Evolutionary conservation across 2,329 filamentous ascomycete species (phyloP), one percentile per base, ranked within the genome.

Genomic region (Calcarisporium arbuscula): DNA sequence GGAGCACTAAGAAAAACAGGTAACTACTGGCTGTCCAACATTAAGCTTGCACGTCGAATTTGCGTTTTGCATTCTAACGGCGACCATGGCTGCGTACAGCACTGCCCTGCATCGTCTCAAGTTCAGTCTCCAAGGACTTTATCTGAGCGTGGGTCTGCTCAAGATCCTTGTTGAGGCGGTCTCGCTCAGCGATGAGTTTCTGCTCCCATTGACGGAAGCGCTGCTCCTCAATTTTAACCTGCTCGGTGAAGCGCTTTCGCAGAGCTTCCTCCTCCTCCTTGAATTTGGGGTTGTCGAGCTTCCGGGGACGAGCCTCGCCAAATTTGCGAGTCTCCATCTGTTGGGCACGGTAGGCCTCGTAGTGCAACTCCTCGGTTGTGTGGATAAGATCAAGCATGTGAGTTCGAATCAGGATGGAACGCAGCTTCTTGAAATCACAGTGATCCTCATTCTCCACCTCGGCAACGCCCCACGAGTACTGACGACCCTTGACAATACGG

Each of bases 301-400:
- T 98, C 67, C 90, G 78, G 51, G 92, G 92, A 49, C 90, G 82
- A 40, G 89, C 90, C 72, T 98, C 94, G 66, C 92, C 92, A 53
- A 98, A 96, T 70, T 98, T 98, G 69, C 92, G 81, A 32, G 92
- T 98, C 75, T 98, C 92, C 92, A 98, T 98, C 70, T 98, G 94
- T 67, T 94, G 87, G 36, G 92, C 92, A 54, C 92, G 90, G 75
- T 98, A 98, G 42, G 87, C 90, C 68, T 98, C 92, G 72, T 98
- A 98, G 76, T 98, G 92, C 54, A 88, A 82, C 74, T 98, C 92
- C 70, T 98, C 92, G 50, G 92, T 98, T 46, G 94, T 98, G 74
- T 98, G 92, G 61, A 98, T 98, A 47, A 98, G 84, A 62, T 98
- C 92, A 55, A 98, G 80, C 92, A 98, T 98, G 74, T 98, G 92